Evolutionary conservation across 331 rosid genomes (phyloP), one percentile per base, ranked within the genome.

Genomic region (Quercus lobata): DNA sequence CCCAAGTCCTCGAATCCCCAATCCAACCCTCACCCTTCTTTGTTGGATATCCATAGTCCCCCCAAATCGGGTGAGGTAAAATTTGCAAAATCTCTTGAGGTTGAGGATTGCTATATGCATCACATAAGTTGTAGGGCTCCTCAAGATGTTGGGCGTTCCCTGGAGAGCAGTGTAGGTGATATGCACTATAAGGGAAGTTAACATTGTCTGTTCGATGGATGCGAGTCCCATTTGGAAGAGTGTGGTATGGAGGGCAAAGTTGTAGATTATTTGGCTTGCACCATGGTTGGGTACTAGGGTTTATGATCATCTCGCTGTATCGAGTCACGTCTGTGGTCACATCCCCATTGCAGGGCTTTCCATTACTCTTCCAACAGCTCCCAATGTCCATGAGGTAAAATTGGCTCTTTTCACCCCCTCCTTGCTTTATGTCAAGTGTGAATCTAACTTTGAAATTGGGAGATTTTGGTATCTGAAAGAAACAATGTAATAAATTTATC

Each of bases 291-390:
- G 29, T 55, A 6, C 55, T 76, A 1, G 86, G 86, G 77, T 83
- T 83, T 53, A 83, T 83, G 81, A 83, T 79, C 86, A 83, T 79
- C 63, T 83, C 86, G 8, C 86, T 83, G 37, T 83, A 83, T 44
- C 86, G 49, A 22, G 86, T 83, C 7, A 83, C 83, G 37, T 83
- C 84, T 5, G 84, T 53, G 61, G 84, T 83, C 14, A 79, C 84
- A 72, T 79, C 78, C 32, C 87, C 87, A 73, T 83, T 24, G 69
- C 87, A 83, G 34, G 76, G 87, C 3, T 66, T 34, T 0, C 87
- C 87, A 65, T 84, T 77, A 52, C 80, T 84, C 75, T 84, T 84
- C 87, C 87, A 84, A 76, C 87, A 84, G 12, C 84, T 80, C 18
- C 87, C 87, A 9, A 84, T 84, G 79, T 80, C 87, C 72, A 80